These are phyloP conservation scores for Cutaneotrichosporon curvatum DNA, from an alignment of 1,284 basidiomycete genomes.

Conservation along the genomic window DNA sequence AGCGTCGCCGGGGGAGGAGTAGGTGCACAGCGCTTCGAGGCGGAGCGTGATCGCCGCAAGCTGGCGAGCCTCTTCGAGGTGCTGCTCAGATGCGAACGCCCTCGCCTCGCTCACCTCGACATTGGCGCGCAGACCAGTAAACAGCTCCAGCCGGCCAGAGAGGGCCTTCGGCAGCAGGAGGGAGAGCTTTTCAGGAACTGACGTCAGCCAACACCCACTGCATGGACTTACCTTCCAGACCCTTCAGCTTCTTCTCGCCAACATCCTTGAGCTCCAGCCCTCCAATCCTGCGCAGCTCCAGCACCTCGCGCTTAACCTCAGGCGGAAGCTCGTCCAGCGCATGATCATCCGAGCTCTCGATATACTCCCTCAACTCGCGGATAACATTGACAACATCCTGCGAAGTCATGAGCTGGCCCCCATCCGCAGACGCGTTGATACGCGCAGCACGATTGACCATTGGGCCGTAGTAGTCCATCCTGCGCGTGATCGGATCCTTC, in stretches of 20 bases:
- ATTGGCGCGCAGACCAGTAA: conserved; percentile 48
- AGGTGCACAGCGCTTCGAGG: conserved; percentile 69
- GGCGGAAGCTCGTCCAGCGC: conserved; percentile 36
- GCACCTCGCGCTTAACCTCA: conserved; percentile 42
- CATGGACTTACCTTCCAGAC: conserved; percentile 58
- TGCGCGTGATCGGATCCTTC: conserved; percentile 82
- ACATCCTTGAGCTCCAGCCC: conserved; percentile 63
- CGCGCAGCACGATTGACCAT: conserved; percentile 89
- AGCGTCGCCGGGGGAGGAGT: conserved; percentile 2
- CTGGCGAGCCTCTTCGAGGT: conserved; percentile 70
- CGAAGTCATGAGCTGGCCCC: conserved; percentile 92
- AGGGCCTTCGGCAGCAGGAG: conserved; percentile 75
- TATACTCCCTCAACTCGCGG: conserved; percentile 47
- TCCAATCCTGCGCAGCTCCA: conserved; percentile 58
- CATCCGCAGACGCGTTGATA: conserved; percentile 74
- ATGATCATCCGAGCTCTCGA: conserved; percentile 51
- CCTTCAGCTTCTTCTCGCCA: conserved; percentile 89
- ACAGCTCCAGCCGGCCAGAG: conserved; percentile 62
- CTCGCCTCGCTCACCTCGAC: conserved; percentile 48
- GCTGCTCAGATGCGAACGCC: conserved; percentile 55
- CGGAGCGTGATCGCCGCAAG: conserved; percentile 71
- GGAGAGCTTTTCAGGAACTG: conserved; percentile 73
- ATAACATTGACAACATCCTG: conserved; percentile 83
- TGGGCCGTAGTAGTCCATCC: conserved; percentile 96
- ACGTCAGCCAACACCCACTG: background rate